phyloP scores from a whole-genome alignment of 352 stramenopile species.

The Phytophthora ramorum region DNA sequence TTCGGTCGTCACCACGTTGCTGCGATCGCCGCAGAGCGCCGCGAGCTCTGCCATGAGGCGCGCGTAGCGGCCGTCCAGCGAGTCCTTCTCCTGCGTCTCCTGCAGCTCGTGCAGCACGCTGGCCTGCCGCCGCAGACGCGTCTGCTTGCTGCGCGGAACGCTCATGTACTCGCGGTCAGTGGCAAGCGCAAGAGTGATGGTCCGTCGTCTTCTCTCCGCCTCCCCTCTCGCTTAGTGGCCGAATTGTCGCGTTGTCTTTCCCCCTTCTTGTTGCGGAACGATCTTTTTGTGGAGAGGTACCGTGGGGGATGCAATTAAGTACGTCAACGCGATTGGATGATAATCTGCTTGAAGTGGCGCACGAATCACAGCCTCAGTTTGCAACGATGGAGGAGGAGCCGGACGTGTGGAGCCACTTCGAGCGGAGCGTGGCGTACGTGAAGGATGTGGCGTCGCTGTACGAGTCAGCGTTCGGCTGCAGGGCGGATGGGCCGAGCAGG shows the following conservation, averaged over 20 bases:
- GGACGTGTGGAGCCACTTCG: constrained; percentile 54
- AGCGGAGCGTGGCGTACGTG: constrained; percentile 65
- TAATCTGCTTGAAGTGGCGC: constrained; percentile 18
- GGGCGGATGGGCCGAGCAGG: neutral
- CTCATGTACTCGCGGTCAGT: constrained; percentile 27
- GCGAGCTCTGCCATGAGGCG: constrained; percentile 82
- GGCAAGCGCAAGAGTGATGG: constrained; percentile 30
- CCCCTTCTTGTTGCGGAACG: constrained; percentile 14
- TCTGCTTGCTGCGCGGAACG: constrained; percentile 38
- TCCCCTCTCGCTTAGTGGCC: constrained; percentile 5
- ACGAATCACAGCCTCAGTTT: constrained; percentile 8
- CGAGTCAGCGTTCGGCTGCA: constrained; percentile 47
- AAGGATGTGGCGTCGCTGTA: constrained; percentile 58
- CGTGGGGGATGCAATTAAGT: constrained; percentile 1
- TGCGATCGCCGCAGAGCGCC: constrained; percentile 74
- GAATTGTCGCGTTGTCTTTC: constrained; percentile 11
- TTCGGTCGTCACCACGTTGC: constrained; percentile 76
- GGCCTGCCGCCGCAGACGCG: constrained; percentile 61
- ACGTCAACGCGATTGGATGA: constrained; percentile 13
- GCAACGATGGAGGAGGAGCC: constrained; percentile 13
- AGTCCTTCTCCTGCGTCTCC: constrained; percentile 80
- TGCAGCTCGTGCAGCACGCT: constrained; percentile 84
- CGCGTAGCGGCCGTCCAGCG: constrained; percentile 69
- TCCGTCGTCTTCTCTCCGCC: constrained; percentile 12
- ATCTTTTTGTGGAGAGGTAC: constrained; percentile 17